phyloP scores from a whole-genome alignment of 768 basidiomycete genomes.

The Tylopilus vinaceipallidus region DNA sequence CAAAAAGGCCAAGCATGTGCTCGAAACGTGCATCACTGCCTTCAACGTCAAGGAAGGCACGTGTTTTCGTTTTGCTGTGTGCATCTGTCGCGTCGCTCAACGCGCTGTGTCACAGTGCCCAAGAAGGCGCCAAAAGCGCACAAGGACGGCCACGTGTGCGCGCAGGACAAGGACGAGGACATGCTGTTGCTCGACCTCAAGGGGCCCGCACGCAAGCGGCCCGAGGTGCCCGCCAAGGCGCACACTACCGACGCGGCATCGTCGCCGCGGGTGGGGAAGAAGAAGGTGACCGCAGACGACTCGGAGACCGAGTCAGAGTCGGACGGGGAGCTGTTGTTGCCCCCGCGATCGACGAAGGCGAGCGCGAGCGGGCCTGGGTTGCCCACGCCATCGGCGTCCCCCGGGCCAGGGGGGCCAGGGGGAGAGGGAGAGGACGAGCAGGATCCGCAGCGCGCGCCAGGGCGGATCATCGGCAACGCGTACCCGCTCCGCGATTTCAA shows the following conservation, averaged over 20 bases:
- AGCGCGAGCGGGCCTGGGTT: slow-evolving; percentile 25
- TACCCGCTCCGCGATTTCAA: slow-evolving; percentile 77
- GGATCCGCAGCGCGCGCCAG: slow-evolving; percentile 57
- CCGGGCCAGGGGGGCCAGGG: no score
- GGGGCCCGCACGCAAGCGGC: slow-evolving; percentile 18
- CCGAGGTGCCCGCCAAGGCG: slow-evolving; percentile 10
- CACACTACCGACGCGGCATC: slow-evolving; percentile 4
- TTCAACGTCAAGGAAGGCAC: slow-evolving; percentile 81
- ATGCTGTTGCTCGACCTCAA: slow-evolving; percentile 52
- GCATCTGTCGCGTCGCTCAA: no score
- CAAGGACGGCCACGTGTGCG: slow-evolving; percentile 63
- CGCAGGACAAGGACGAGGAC: slow-evolving; percentile 59
- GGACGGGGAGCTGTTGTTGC: slow-evolving; percentile 33
- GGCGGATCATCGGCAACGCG: slow-evolving; percentile 73
- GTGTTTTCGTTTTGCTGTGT: slow-evolving; percentile 18
- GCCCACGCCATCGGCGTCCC: slow-evolving; percentile 55
- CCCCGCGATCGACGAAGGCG: slow-evolving; percentile 12
- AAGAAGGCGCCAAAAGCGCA: slow-evolving; percentile 56
- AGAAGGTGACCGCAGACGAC: slow-evolving; percentile 28
- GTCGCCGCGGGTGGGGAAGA: slow-evolving; percentile 5
- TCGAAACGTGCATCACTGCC: slow-evolving; percentile 57
- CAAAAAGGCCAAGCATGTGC: slow-evolving; percentile 53
- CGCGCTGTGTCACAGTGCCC: no score
- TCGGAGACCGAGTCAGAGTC: slow-evolving; percentile 58
- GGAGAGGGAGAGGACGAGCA: no score